Evolutionary conservation across 2,329 filamentous ascomycete genomes (phyloP).

Genomic region (Seiridium cupressi): DNA sequence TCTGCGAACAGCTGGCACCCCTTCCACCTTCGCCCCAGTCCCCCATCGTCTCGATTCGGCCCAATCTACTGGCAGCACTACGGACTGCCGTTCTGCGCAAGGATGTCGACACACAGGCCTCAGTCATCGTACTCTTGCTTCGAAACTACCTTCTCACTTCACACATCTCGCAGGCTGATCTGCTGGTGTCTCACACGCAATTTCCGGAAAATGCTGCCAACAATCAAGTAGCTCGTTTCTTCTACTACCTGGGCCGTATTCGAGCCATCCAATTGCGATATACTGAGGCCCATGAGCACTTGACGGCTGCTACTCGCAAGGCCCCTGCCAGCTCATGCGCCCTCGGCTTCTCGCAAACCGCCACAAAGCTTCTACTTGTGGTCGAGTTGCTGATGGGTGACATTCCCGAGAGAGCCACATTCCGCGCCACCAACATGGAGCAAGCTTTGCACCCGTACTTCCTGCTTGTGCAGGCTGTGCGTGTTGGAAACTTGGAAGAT

Average conservation of each 20-base stretch:
- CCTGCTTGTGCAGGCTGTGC: conserved; percentile 88
- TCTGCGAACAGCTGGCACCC: conserved; percentile 87
- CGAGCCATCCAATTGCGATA: conserved; percentile 95
- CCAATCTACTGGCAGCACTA: conserved; percentile 81
- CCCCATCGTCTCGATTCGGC: conserved; percentile 81
- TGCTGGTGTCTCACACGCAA: conserved; percentile 91
- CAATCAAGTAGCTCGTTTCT: conserved; percentile 95
- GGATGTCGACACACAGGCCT: conserved; percentile 95
- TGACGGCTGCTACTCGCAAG: conserved; percentile 91
- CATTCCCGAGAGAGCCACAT: conserved; percentile 91
- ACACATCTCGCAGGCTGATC: conserved; percentile 94
- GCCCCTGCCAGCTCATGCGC: conserved; percentile 87
- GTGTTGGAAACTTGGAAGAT: conserved; percentile 91
- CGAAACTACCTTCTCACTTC: conserved; percentile 96
- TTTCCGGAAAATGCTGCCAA: conserved; percentile 94
- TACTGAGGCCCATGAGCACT: conserved; percentile 92
- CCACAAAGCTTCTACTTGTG: conserved; percentile 93
- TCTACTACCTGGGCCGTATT: conserved; percentile 96
- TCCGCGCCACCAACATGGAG: conserved; percentile 87
- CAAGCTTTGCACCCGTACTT: conserved; percentile 89
- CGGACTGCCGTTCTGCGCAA: conserved; percentile 95
- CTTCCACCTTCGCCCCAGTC: conserved; percentile 87
- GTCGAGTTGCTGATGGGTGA: conserved; percentile 98
- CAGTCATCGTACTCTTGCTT: conserved; percentile 90
- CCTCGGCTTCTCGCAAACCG: conserved; percentile 91